phyloP scores from a whole-genome alignment of 345 rosid genomes.

The Acer campestre region DNA sequence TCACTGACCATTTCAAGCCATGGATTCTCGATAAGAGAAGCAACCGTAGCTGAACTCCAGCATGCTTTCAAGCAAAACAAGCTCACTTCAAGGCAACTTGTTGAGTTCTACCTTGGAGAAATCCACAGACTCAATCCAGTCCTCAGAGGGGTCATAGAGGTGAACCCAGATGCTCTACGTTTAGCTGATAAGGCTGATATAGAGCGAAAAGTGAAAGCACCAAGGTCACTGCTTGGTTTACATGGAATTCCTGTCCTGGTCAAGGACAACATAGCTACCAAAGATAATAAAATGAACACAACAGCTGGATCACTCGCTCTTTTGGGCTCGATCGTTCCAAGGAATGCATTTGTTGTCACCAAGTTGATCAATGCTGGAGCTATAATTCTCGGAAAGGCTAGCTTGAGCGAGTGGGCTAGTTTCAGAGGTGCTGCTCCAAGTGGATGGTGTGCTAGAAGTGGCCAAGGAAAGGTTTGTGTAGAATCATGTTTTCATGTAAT shows the following conservation, averaged over 20 bases:
- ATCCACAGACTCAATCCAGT: not conserved
- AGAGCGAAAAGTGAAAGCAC: slow-evolving; percentile 24
- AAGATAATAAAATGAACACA: slow-evolving; percentile 60
- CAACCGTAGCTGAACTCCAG: slow-evolving; percentile 43
- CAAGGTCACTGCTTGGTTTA: slow-evolving; percentile 30
- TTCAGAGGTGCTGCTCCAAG: slow-evolving; percentile 30
- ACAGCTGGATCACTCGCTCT: slow-evolving; percentile 73
- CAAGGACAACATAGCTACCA: slow-evolving; percentile 67
- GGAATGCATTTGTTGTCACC: slow-evolving; percentile 64
- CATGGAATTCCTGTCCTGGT: slow-evolving; percentile 73
- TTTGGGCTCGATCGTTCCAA: slow-evolving; percentile 59
- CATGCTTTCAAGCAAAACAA: slow-evolving; percentile 42
- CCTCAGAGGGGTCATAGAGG: slow-evolving; percentile 14
- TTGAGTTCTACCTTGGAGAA: slow-evolving; percentile 7
- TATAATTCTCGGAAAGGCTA: slow-evolving; percentile 75
- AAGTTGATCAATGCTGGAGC: slow-evolving; percentile 64
- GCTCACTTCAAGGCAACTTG: slow-evolving; percentile 15
- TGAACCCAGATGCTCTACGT: slow-evolving; percentile 12
- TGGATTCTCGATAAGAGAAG: slow-evolving; percentile 45
- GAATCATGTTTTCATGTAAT: slow-evolving; percentile 20
- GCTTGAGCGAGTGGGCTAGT: slow-evolving; percentile 67
- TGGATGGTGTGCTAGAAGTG: slow-evolving; percentile 68
- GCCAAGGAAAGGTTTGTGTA: slow-evolving; percentile 62
- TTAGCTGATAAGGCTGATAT: slow-evolving; percentile 16
- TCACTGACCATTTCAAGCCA: not conserved